phyloP scores from a whole-genome alignment of 2,329 filamentous ascomycete genomes.

The Talaromyces sp. region DNA sequence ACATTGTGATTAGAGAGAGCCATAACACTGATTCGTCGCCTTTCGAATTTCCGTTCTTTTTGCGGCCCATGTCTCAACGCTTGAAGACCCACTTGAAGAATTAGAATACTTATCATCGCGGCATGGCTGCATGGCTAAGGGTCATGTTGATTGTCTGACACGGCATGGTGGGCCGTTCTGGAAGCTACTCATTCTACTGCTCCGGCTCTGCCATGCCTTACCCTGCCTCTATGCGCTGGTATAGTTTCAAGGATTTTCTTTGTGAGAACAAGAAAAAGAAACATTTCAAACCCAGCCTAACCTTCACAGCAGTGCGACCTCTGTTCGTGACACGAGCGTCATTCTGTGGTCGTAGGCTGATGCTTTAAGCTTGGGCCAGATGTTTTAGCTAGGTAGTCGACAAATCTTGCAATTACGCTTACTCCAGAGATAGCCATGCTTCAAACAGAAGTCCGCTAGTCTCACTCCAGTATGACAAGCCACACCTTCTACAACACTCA shows the following conservation, averaged over 20 bases:
- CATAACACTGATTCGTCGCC: constrained; percentile 1
- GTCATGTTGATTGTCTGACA: not conserved
- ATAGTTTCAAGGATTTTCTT: not conserved
- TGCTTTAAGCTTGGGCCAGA: not conserved
- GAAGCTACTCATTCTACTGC: not conserved
- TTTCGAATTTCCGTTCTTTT: not conserved
- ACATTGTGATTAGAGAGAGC: not conserved
- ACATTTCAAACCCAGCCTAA: constrained; percentile 1
- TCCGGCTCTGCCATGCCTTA: not conserved
- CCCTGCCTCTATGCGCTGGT: not conserved
- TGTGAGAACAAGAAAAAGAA: constrained; percentile 5
- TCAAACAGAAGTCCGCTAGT: constrained; percentile 10
- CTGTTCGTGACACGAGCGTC: constrained; percentile 3
- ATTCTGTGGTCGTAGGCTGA: not conserved
- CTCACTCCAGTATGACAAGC: constrained; percentile 14
- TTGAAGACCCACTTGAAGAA: constrained; percentile 6
- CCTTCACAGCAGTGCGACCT: constrained; percentile 3
- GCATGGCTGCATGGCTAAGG: not conserved
- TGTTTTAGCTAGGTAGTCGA: not conserved
- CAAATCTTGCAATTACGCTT: constrained; percentile 7
- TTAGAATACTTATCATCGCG: not conserved
- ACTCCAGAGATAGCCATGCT: not conserved
- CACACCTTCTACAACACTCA: not conserved
- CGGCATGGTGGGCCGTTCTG: not conserved
- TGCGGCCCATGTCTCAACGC: constrained; percentile 1